These are phyloP conservation scores for Sporothrix schenckii DNA, from an alignment of 2,329 filamentous ascomycete species.

Conservation along the genomic window DNA sequence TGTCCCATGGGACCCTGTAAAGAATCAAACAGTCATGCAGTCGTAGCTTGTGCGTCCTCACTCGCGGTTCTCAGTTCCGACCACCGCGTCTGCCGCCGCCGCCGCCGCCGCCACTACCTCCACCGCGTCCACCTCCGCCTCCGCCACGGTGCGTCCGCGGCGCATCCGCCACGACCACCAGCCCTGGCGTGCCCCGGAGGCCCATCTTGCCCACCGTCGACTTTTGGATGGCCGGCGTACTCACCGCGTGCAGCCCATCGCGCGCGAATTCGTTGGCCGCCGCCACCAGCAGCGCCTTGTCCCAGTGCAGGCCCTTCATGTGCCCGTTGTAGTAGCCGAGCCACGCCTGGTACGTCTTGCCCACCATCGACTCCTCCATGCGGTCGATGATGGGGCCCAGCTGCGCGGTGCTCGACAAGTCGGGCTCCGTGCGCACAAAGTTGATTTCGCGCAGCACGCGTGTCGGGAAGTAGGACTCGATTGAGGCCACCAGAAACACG, in stretches of 20 bases:
- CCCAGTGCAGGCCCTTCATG: slow-evolving; percentile 51
- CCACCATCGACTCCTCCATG: slow-evolving; percentile 52
- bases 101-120: slow-evolving; percentile 3
- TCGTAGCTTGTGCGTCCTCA: background rate
- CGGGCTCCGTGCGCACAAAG: slow-evolving; percentile 52
- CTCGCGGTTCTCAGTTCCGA: background rate
- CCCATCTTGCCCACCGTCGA: slow-evolving; percentile 61
- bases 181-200: slow-evolving; percentile 54
- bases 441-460: slow-evolving; percentile 58
- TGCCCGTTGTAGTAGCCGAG: slow-evolving; percentile 59
- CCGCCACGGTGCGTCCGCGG: slow-evolving; percentile 38
- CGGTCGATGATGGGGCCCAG: slow-evolving; percentile 47
- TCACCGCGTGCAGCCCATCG: slow-evolving; percentile 51
- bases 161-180: slow-evolving; percentile 51
- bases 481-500: slow-evolving; percentile 59
- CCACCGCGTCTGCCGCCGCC: slow-evolving; percentile 11
- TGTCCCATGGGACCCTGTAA: background rate
- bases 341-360: slow-evolving; percentile 60
- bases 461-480: slow-evolving; percentile 55
- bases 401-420: slow-evolving; percentile 49
- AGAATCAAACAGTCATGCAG: background rate
- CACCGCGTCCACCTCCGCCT: slow-evolving; percentile 27
- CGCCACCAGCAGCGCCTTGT: slow-evolving; percentile 51
- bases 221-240: slow-evolving; percentile 53
- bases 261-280: slow-evolving; percentile 56